Base-by-base conservation (phyloP, 495 filamentous ascomycete genomes). In the Lasiosphaeriaceae sp. region DNA sequence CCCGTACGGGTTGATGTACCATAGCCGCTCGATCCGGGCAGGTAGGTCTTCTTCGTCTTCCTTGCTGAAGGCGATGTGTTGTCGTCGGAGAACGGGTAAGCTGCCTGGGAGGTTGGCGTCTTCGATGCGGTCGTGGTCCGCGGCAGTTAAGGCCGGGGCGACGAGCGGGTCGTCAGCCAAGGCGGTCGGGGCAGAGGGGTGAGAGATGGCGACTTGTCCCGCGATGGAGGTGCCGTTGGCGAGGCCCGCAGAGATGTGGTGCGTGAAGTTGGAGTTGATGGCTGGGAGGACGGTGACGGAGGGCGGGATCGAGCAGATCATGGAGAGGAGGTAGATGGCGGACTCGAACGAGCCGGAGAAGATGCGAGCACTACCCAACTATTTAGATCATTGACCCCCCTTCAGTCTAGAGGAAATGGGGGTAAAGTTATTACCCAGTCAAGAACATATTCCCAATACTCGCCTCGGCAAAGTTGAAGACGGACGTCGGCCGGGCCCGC, bases 1-100 rank as follows among this genome's bases (percentile, higher is more conserved):
- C 23, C 93, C 93, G 73, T 96, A 97, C 1, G 91, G 91, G 70
- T 96, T 97, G 72, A 97, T 97, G 74, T 97, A 97, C 90, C 90
- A 97, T 59, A 97, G 80, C 7, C 93, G 80, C 61, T 82, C 74
- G 60, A 97, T 96, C 37, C 87, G 82, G 7, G 86, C 80, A 0
- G 88, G 80, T 8, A 97, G 79, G 52, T 90, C 88, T 44, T 63
- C 87, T 79, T 71, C 66, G 55, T 71, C 63, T 44, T 74, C 67
- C 69, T 97, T 97, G 73, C 76, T 83, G 73, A 96, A 94, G 22
- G 74, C 71, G 61, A 97, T 89, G 64, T 92, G 87, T 47, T 85
- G 88, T 52, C 87, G 83, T 14, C 90, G 84, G 0, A 97, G 82
- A 0, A 81, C 87, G 2, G 90, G 89, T 1, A 95, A 80, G 1